phyloP scores from a whole-genome alignment of 139 green algal genomes.

The Tetradesmus obliquus region DNA sequence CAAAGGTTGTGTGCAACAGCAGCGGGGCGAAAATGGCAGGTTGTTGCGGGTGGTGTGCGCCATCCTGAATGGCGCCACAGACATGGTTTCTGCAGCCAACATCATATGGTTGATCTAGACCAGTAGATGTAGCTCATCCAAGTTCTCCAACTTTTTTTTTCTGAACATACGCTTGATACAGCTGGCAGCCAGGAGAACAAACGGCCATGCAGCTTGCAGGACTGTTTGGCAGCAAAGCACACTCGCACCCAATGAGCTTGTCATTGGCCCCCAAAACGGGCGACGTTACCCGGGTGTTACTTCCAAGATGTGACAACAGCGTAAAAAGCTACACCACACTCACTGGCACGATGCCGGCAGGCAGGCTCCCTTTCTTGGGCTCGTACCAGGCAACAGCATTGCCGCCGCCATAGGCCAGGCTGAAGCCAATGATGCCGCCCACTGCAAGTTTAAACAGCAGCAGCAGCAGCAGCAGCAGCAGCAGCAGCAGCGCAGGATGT shows the following conservation, averaged over 20 bases:
- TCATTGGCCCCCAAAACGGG: too few relatives aligned
- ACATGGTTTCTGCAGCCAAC: not conserved
- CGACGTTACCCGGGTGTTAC: not conserved
- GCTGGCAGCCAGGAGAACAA: too few relatives aligned
- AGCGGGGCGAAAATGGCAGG: too few relatives aligned
- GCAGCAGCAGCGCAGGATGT: not conserved
- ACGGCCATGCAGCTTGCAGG: too few relatives aligned
- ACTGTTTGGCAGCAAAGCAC: not conserved
- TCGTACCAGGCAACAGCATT: constrained; percentile 44
- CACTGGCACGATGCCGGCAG: not conserved
- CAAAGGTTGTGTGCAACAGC: not conserved
- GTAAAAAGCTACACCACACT: not conserved
- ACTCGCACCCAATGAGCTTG: not conserved
- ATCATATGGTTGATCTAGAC: not conserved
- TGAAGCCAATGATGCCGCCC: constrained; percentile 54
- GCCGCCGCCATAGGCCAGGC: constrained; percentile 46
- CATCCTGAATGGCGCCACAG: too few relatives aligned
- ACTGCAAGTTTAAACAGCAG: not conserved
- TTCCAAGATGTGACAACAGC: not conserved
- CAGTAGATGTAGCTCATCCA: too few relatives aligned
- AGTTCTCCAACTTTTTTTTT: too few relatives aligned
- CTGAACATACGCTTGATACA: too few relatives aligned
- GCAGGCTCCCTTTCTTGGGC: not conserved
- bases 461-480: not conserved
- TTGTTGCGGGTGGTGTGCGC: too few relatives aligned